Conservation (phyloP, 2,329 filamentous ascomycete genomes). For the Talaromyces funiculosus region DNA sequence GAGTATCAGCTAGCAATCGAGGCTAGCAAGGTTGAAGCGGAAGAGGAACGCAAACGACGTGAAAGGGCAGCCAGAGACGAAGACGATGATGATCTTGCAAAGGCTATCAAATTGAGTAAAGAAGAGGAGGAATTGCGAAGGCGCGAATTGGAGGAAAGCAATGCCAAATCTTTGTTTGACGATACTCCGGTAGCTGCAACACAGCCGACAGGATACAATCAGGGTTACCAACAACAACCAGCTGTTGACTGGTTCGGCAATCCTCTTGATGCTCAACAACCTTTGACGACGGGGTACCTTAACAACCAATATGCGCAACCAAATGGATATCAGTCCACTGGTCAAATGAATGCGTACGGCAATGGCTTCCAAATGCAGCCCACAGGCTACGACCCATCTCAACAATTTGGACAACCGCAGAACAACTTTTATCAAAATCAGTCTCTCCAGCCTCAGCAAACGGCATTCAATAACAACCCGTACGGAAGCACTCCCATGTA, state of each 20-base stretch:
- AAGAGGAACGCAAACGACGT: slow-evolving; percentile 77
- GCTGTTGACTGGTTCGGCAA: slow-evolving; percentile 98
- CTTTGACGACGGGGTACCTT: slow-evolving; percentile 62
- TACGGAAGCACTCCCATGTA: slow-evolving; percentile 47
- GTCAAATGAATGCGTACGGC: slow-evolving; percentile 62
- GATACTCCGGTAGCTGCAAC: slow-evolving; percentile 63
- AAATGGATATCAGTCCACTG: slow-evolving; percentile 64
- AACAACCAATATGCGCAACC: slow-evolving; percentile 69
- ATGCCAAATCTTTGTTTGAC: slow-evolving; percentile 82
- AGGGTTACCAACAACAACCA: slow-evolving; percentile 94
- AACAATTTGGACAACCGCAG: slow-evolving; percentile 37
- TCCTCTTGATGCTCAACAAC: slow-evolving; percentile 71
- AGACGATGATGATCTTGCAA: slow-evolving; percentile 83
- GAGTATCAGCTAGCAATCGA: slow-evolving; percentile 89
- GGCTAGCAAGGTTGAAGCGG: slow-evolving; percentile 90
- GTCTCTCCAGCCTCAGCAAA: slow-evolving; percentile 54
- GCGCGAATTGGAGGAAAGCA: slow-evolving; percentile 79
- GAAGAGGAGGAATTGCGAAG: slow-evolving; percentile 82
- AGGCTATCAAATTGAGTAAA: slow-evolving; percentile 90
- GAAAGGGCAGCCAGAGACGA: slow-evolving; percentile 49
- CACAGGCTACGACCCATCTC: slow-evolving; percentile 59
- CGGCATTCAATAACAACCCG: slow-evolving; percentile 53
- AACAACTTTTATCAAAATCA: slow-evolving; percentile 46
- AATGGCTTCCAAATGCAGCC: slow-evolving; percentile 65
- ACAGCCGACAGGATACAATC: slow-evolving; percentile 85